Conservation (phyloP, 139 green algal species). For the Zygnema cylindricum region DNA sequence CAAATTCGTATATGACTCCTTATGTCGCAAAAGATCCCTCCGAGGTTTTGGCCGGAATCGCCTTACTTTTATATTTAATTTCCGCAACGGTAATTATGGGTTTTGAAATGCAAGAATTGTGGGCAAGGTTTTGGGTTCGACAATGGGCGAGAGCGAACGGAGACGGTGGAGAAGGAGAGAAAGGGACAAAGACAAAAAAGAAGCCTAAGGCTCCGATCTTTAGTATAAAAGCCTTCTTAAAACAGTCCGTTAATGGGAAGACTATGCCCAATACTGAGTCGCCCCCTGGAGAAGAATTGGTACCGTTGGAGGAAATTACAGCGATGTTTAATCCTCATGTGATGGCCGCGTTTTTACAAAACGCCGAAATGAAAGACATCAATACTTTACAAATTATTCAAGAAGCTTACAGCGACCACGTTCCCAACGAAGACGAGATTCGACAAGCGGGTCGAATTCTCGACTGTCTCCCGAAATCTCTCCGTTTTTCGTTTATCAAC, state of each 20-base stretch:
- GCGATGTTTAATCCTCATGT: conserved; percentile 15
- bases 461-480: neutral
- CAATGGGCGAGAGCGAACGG: conserved; percentile 21
- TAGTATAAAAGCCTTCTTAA: neutral
- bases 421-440: conserved; percentile 8
- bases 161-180: neutral
- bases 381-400: neutral
- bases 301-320: conserved; percentile 13
- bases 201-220: neutral
- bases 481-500: conserved; percentile 13
- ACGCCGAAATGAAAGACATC: neutral
- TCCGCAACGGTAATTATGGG: neutral
- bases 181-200: no score
- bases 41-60: neutral
- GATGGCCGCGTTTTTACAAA: conserved; percentile 4
- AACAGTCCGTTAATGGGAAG: neutral
- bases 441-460: neutral
- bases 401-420: neutral
- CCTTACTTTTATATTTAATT: neutral
- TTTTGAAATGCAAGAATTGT: conserved; percentile 8
- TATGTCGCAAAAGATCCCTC: neutral
- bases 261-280: neutral
- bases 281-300: neutral
- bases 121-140: neutral
- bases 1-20: conserved; percentile 9